These are phyloP conservation scores for Eutrema heterophyllum DNA, from an alignment of 345 rosid species.

Conservation along the genomic window DNA sequence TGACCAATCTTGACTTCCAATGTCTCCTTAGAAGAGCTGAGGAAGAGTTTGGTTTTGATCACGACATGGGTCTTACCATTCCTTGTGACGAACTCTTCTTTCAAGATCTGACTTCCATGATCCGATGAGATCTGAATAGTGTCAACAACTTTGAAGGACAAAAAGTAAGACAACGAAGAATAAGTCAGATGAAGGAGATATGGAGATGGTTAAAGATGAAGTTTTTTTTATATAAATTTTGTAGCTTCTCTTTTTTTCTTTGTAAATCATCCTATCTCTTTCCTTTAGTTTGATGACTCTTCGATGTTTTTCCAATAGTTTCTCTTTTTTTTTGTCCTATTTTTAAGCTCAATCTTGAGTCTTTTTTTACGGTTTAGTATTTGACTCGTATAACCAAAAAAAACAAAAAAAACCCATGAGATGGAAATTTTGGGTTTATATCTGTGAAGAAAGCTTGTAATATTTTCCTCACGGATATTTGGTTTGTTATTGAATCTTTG, in stretches of 20 bases:
- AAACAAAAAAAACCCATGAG: neutral
- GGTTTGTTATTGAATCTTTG: neutral
- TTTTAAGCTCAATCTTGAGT: slow-evolving; percentile 4
- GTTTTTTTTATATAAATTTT: neutral
- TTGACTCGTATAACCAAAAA: slow-evolving; percentile 7
- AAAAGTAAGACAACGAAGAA: neutral
- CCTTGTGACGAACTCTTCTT: slow-evolving; percentile 79
- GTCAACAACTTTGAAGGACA: neutral
- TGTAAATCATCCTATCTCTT: slow-evolving; percentile 7
- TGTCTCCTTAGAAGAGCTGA: slow-evolving; percentile 66
- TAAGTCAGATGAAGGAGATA: slow-evolving; percentile 6
- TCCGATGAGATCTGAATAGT: slow-evolving; percentile 17
- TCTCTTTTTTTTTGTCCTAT: neutral
- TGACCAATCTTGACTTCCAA: slow-evolving; percentile 63
- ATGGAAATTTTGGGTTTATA: slow-evolving; percentile 12
- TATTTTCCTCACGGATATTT: neutral
- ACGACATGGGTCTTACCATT: slow-evolving; percentile 74
- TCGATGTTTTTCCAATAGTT: neutral
- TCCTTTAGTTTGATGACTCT: slow-evolving; percentile 1
- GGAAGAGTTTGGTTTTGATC: slow-evolving; percentile 83
- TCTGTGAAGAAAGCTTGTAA: slow-evolving; percentile 18
- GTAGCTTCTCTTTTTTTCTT: neutral
- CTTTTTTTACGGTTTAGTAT: slow-evolving; percentile 6
- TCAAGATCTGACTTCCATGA: slow-evolving; percentile 62
- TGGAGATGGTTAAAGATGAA: slow-evolving; percentile 26